Evolutionary conservation across 1,284 basidiomycete genomes (phyloP).

Genomic region (Spongiforma sp.): DNA sequence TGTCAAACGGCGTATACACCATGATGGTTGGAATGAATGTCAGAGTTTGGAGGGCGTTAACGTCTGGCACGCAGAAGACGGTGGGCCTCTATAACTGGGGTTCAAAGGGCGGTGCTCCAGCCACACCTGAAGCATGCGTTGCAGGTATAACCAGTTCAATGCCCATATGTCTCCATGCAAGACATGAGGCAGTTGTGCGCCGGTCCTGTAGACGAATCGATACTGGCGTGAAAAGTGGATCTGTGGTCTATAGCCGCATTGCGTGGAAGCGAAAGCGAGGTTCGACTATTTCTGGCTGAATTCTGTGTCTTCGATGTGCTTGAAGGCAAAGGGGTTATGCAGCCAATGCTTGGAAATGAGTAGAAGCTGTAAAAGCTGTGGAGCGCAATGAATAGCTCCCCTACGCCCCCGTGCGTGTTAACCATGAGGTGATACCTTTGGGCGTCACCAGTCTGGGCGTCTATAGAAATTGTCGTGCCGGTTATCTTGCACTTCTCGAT

Average conservation of each 20-base stretch:
- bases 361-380: not conserved
- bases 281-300: too few species aligned
- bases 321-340: not conserved
- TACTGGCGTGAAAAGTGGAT: not conserved
- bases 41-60: too few species aligned
- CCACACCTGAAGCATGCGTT: not conserved
- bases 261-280: not conserved
- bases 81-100: not conserved
- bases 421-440: not conserved
- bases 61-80: not conserved
- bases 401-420: not conserved
- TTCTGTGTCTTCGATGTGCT: not conserved
- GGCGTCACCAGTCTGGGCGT: not conserved
- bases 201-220: not conserved
- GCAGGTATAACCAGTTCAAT: too few species aligned
- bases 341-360: too few species aligned
- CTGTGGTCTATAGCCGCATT: not conserved
- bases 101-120: not conserved
- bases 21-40: not conserved
- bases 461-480: too few species aligned
- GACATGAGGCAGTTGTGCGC: not conserved
- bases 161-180: not conserved
- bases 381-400: not conserved
- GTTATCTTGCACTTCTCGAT: too few species aligned
- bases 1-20: not conserved